These are phyloP conservation scores for Boletus vermiculosoides DNA, from an alignment of 768 basidiomycete species.

Conservation along the genomic window DNA sequence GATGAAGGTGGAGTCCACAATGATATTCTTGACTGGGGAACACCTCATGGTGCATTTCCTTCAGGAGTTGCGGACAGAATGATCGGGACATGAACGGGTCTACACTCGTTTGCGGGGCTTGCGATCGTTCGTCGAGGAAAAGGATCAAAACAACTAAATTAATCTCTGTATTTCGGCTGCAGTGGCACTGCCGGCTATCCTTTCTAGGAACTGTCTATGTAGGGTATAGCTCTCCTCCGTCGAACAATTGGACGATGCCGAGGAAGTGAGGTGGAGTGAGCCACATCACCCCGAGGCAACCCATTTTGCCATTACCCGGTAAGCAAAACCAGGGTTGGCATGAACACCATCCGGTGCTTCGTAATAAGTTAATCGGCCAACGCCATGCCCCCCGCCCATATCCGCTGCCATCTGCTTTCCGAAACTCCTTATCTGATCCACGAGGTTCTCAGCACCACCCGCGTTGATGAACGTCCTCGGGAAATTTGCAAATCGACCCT, in stretches of 20 bases:
- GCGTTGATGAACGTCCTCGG: slow-evolving; percentile 34
- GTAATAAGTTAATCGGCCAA: slow-evolving; percentile 25
- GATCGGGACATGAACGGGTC: slow-evolving; percentile 8
- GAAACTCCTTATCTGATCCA: slow-evolving; percentile 36
- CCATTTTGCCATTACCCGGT: slow-evolving; percentile 44
- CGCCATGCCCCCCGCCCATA: slow-evolving; percentile 28
- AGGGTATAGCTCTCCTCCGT: slow-evolving; percentile 8
- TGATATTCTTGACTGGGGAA: slow-evolving; percentile 8
- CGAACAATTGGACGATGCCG: slow-evolving; percentile 16
- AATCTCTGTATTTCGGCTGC: slow-evolving; percentile 13
- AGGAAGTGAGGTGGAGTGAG: slow-evolving; percentile 18
- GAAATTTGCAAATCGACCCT: slow-evolving; percentile 34
- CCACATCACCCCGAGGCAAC: slow-evolving; percentile 27
- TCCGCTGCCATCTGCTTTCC: slow-evolving; percentile 29
- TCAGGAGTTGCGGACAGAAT: slow-evolving; percentile 1
- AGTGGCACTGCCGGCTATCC: slow-evolving; percentile 14
- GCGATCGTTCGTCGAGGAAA: slow-evolving; percentile 13
- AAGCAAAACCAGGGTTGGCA: slow-evolving; percentile 46
- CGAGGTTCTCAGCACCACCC: slow-evolving; percentile 33
- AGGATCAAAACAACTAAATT: slow-evolving; percentile 8
- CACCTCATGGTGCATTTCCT: slow-evolving; percentile 9
- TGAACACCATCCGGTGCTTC: slow-evolving; percentile 32
- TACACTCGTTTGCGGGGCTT: neutral
- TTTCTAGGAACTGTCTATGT: slow-evolving; percentile 7
- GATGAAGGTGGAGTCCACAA: slow-evolving; percentile 7